Conservation (phyloP, 108 stramenopile genomes). For the Skeletonema marinoi region DNA sequence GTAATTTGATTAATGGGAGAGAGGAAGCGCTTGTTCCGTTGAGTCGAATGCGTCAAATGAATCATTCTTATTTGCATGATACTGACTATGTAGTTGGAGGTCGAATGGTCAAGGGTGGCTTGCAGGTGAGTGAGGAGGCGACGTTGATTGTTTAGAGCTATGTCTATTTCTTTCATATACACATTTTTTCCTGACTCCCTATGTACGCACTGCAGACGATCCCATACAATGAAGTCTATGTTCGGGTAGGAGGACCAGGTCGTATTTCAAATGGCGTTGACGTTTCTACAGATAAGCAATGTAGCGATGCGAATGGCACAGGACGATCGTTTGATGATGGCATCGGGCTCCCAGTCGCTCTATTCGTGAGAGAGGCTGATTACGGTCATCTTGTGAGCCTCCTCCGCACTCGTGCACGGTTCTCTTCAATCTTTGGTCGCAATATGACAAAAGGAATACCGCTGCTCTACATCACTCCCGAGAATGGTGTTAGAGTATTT, state of each 20-base stretch:
- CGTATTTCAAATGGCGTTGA: constrained; percentile 60
- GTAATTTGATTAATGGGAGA: constrained; percentile 58
- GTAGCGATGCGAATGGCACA: constrained; percentile 40
- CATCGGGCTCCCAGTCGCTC: constrained; percentile 81
- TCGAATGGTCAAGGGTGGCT: constrained; percentile 70
- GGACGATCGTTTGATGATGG: constrained; percentile 78
- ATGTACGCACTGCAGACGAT: constrained; percentile 40
- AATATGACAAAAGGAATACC: constrained; percentile 64
- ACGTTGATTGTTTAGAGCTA: too few species aligned
- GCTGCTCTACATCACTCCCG: constrained; percentile 76
- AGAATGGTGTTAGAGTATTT: constrained; percentile 71
- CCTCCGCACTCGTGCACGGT: constrained; percentile 74
- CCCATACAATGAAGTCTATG: constrained; percentile 88
- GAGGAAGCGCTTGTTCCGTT: constrained; percentile 57
- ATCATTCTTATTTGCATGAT: constrained; percentile 44
- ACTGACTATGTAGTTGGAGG: constrained; percentile 51
- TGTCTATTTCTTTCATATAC: neutral
- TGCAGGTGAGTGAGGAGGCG: constrained; percentile 4
- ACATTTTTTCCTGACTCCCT: neutral
- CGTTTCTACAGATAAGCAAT: constrained; percentile 44
- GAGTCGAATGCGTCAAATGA: constrained; percentile 38
- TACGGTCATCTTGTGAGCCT: constrained; percentile 79
- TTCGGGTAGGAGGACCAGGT: constrained; percentile 82
- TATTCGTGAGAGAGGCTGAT: constrained; percentile 77
- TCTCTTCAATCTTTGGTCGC: constrained; percentile 63